phyloP scores from a whole-genome alignment of 208 protist genomes.

The Strigomonas culicis region DNA sequence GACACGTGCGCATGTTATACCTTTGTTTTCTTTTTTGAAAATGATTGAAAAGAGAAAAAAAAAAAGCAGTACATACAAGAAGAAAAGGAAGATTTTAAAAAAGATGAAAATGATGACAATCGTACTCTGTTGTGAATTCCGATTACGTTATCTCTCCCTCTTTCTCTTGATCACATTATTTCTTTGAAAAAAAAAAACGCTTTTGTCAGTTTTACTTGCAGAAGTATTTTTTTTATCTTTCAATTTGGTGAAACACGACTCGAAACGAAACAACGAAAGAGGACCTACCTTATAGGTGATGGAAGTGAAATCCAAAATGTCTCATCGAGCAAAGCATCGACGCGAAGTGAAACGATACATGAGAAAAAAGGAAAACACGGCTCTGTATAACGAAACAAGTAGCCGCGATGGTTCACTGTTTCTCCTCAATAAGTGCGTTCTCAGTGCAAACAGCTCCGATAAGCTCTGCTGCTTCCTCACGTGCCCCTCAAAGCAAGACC shows the following conservation, averaged over 20 bases:
- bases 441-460: background rate
- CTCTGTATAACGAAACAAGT: constrained; percentile 33
- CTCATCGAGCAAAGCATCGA: constrained; percentile 52
- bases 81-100: constrained; percentile 8
- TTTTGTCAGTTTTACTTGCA: background rate
- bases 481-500: no score
- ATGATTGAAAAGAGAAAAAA: background rate
- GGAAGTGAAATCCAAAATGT: background rate
- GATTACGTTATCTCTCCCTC: background rate
- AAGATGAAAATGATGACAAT: background rate
- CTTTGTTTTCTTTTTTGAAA: constrained; percentile 3
- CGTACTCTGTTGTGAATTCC: background rate
- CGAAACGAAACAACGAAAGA: constrained; percentile 1
- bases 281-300: background rate
- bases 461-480: constrained; percentile 9
- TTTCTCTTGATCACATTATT: background rate
- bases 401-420: constrained; percentile 53
- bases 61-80: background rate
- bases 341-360: constrained; percentile 74
- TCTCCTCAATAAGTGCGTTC: constrained; percentile 20
- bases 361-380: constrained; percentile 40
- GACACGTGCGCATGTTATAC: background rate
- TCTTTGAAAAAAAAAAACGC: background rate
- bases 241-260: no score
- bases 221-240: no score